Evolutionary conservation across 192 early-diverging fungal genomes (phyloP), one percentile per base, ranked within the genome.

Genomic region (Jimgerdemannia flammicorona): DNA sequence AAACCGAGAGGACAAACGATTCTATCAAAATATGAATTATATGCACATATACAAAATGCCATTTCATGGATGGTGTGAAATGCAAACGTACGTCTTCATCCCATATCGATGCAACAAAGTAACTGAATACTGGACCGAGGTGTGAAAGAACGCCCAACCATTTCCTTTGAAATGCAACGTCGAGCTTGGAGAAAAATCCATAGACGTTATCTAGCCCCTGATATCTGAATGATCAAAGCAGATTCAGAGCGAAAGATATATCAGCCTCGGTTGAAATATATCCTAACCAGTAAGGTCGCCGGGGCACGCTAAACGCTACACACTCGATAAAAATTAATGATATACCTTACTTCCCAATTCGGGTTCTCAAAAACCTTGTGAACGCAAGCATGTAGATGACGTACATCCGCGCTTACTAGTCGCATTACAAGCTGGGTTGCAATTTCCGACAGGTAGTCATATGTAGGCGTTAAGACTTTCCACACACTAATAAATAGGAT

Each of bases 121-220:
- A 84, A 67, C 85, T 88, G 59, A 87, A 90, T 6, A 85, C 68
- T 0, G 85, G 85, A 3, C 88, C 88, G 10, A 90, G 70, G 18
- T 81, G 75, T 6, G 83, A 74, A 19, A 88, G 78, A 20, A 75
- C 64, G 42, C 72, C 74, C 3, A 66, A 67, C 80, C 76, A 85
- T 68, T 75, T 77, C 54, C 67, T 73, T 43, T 84, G 76, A 75
- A 80, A 78, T 40, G 76, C 69, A 44, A 78, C 84, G 71, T 90
- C 88, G 49, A 90, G 74, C 40, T 90, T 90, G 3, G 88, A 84
- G 68, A 90, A 90, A 2, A 90, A 68, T 0, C 87, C 85, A 70
- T 83, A 88, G 2, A 88, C 79, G 9, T 87, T 75, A 75, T 90
- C 88, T 17, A 90, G 70, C 1, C 81, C 85, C 20, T 78, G 74